Evolutionary conservation across 2,329 filamentous ascomycete genomes (phyloP).

Genomic region (Diatrype stigma): DNA sequence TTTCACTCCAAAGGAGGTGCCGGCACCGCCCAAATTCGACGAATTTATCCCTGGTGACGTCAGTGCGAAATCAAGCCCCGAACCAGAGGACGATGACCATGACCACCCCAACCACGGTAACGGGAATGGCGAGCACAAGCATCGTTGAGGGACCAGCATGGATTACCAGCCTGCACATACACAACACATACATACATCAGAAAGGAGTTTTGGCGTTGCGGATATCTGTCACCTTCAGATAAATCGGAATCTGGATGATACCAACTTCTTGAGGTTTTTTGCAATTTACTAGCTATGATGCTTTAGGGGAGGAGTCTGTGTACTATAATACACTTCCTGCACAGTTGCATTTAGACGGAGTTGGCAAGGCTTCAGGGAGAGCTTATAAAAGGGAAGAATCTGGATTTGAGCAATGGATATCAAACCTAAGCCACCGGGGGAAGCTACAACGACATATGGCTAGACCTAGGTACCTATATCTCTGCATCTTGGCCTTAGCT

Average conservation of each 20-base stretch:
- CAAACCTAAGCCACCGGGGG: not conserved
- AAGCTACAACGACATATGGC: no score
- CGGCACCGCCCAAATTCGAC: conserved; percentile 59
- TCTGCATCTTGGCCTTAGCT: no score
- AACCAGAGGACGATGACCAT: conserved; percentile 53
- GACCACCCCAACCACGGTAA: conserved; percentile 41
- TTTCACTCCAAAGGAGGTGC: conserved; percentile 68
- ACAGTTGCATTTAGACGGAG: not conserved
- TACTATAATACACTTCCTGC: not conserved
- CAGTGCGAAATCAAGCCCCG: conserved; percentile 52
- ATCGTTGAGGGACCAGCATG: conserved; percentile 17
- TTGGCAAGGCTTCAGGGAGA: not conserved
- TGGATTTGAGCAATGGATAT: not conserved
- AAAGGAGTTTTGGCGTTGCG: conserved; percentile 7
- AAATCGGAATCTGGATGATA: not conserved
- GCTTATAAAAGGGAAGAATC: not conserved
- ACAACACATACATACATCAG: conserved; percentile 1
- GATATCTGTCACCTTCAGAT: not conserved
- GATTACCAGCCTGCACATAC: not conserved
- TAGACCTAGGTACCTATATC: no score
- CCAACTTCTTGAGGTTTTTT: not conserved
- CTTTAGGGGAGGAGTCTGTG: not conserved
- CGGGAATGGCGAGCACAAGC: conserved; percentile 29
- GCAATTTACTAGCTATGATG: not conserved
- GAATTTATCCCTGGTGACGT: conserved; percentile 72